A percentile compares a stretch with the other conserved stretches of the same genome.
These are phyloP conservation scores for Globisporangium acanthophoron DNA, from an alignment of 352 stramenopile species.

Conservation along the genomic window DNA sequence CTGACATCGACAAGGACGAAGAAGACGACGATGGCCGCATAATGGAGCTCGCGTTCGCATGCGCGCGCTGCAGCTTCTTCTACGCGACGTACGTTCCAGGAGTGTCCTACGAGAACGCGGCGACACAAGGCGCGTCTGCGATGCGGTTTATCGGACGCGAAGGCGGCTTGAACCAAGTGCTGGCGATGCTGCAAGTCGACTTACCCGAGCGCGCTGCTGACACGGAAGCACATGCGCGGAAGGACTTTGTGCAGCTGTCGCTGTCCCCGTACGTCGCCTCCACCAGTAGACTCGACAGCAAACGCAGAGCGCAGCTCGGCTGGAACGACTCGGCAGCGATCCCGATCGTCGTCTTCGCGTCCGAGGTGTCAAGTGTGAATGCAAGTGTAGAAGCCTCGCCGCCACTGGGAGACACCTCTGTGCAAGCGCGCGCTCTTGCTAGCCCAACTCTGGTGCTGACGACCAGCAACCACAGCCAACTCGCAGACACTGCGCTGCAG, in stretches of 20 bases:
- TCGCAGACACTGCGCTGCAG: neutral
- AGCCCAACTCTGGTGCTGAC: neutral
- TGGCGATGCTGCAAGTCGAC: conserved; percentile 17
- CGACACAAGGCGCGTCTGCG: conserved; percentile 12
- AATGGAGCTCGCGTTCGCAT: conserved; percentile 21
- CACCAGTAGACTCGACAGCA: neutral
- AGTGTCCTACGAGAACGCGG: conserved; percentile 38
- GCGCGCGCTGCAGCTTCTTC: conserved; percentile 20
- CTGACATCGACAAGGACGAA: neutral
- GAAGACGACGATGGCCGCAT: conserved; percentile 2
- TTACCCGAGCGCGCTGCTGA: neutral
- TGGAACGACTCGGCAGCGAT: neutral
- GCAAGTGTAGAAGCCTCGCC: neutral
- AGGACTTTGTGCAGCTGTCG: conserved; percentile 2
- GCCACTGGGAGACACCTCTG: neutral
- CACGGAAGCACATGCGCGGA: neutral
- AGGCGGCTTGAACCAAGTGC: conserved; percentile 14
- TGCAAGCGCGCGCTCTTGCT: neutral
- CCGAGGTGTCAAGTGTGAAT: neutral
- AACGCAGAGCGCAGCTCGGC: neutral
- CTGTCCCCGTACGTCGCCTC: conserved; percentile 1
- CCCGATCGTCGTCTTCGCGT: neutral
- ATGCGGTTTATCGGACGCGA: conserved; percentile 19
- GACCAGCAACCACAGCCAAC: neutral
- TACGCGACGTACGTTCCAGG: conserved; percentile 25